Base-by-base conservation (phyloP, 108 stramenopile genomes). In the Epipyxis sp. region DNA sequence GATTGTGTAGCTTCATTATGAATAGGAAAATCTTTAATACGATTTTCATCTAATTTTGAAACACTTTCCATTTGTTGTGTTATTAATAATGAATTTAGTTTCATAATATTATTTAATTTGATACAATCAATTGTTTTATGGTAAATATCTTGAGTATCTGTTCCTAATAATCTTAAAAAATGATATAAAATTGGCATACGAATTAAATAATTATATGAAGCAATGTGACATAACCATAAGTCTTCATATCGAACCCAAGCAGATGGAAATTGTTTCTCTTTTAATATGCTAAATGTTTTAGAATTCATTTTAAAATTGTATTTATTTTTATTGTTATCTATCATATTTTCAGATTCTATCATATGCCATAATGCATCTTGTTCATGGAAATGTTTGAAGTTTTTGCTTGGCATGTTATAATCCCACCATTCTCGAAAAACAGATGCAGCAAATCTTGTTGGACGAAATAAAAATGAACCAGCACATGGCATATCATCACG, bases 331-430 rank as follows among this genome's bases (percentile, higher is more conserved):
- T n/a, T n/a, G n/a, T n/a, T n/a, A n/a, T n/a, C n/a, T n/a, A n/a
- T n/a, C n/a, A n/a, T n/a, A n/a, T n/a, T n/a, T 6, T 3, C 13
- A 37, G 20, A 37, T 6, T 3, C 25, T 29, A 65, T 13, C 61
- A 65, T 65, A 6, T 13, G 25, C 61, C 61, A 65, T 29, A 65
- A 37, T 6, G 61, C 61, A 37, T 65, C 61, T 37, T 65, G 61
- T 37, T 65, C 61, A 37, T 65, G 61, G 61, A 65, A 65, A 37
- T 65, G 61, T 37, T 65, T 65, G 61, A 65, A 65, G 25, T 65
- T 65, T 32, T 65, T 65, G 25, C 30, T 35, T 10, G 61, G 61
- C 25, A 65, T 10, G 25, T 65, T 3, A 37, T 65, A 65, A 37
- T 65, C 61, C 61, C 61, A 65, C 61, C 61, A 65, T 37, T 65